phyloP scores from a whole-genome alignment of 768 basidiomycete species.

The Paxillus involutus region DNA sequence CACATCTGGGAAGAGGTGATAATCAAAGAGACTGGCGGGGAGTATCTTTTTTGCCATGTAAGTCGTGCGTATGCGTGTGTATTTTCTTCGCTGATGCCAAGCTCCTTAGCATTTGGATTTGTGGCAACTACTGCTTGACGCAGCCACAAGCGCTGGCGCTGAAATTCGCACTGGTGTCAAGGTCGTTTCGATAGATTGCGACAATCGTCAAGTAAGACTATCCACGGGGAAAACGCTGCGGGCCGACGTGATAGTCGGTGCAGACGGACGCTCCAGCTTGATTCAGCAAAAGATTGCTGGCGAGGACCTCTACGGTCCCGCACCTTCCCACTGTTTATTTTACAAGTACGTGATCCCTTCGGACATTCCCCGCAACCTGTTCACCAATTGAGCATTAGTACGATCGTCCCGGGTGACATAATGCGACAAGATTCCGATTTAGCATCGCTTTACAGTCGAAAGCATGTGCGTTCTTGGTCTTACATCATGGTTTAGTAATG shows the following conservation, averaged over 20 bases:
- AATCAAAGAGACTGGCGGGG: slow-evolving; percentile 47
- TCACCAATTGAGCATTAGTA: slow-evolving; percentile 25
- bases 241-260: slow-evolving; percentile 59
- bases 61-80: slow-evolving; percentile 14
- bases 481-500: neutral
- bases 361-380: neutral
- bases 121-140: slow-evolving; percentile 43
- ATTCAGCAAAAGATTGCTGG: slow-evolving; percentile 35
- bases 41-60: slow-evolving; percentile 51
- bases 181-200: slow-evolving; percentile 36
- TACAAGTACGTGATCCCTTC: slow-evolving; percentile 40
- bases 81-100: slow-evolving; percentile 1
- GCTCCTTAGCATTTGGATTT: slow-evolving; percentile 50
- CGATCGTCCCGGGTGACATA: slow-evolving; percentile 38
- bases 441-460: slow-evolving; percentile 24
- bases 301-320: slow-evolving; percentile 26
- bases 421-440: slow-evolving; percentile 44
- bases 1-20: slow-evolving; percentile 50
- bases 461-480: slow-evolving; percentile 11
- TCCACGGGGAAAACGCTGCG: slow-evolving; percentile 42
- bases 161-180: slow-evolving; percentile 41
- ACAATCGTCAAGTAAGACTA: slow-evolving; percentile 34
- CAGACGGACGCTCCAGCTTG: slow-evolving; percentile 54
- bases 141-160: slow-evolving; percentile 49
- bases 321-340: slow-evolving; percentile 33